Percentiles rank a stretch among this genome's conserved stretches.
Evolutionary conservation across 192 early-diverging fungal species (phyloP).

Genomic region (Neocallimastix lanati): DNA sequence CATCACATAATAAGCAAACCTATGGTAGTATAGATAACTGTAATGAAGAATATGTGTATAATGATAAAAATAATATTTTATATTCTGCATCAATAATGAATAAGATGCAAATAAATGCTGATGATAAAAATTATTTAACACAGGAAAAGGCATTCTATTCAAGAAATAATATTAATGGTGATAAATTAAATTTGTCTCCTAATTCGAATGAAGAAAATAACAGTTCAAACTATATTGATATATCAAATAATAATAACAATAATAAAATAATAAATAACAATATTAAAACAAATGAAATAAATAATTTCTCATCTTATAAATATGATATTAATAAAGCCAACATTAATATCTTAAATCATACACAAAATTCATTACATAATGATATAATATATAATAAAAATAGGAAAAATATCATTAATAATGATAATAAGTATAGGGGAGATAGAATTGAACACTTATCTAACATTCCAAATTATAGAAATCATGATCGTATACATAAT

Average conservation of each 20-base stretch:
- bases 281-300: too few relatives aligned
- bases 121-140: background rate
- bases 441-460: too few relatives aligned
- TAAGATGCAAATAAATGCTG: background rate
- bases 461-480: background rate
- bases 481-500: background rate
- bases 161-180: background rate
- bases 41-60: background rate
- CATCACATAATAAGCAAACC: background rate
- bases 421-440: too few relatives aligned
- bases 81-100: background rate
- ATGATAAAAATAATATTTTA: background rate
- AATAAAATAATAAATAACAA: background rate
- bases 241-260: background rate
- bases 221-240: background rate
- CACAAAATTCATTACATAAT: too few relatives aligned
- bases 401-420: too few relatives aligned
- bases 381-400: too few relatives aligned
- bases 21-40: background rate
- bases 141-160: background rate
- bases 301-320: too few relatives aligned
- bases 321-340: too few relatives aligned
- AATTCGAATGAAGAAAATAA: background rate
- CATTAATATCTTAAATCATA: too few relatives aligned
- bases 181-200: background rate